Evolutionary conservation across 108 stramenopile species (phyloP), one percentile per base, ranked within the genome.

Genomic region (Aurantiochytrium sp.): DNA sequence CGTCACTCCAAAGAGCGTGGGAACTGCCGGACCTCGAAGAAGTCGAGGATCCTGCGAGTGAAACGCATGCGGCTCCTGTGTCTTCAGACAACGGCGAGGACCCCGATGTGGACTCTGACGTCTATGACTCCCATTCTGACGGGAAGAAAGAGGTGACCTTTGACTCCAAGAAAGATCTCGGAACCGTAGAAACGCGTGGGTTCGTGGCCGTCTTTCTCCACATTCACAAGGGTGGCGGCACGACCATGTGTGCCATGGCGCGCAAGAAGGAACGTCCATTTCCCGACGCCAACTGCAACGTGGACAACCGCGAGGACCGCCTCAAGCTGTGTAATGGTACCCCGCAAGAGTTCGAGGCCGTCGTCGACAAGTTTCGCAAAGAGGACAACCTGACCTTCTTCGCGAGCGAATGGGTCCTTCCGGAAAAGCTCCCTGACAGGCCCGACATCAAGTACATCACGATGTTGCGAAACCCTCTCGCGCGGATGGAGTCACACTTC

Each of bases 401-500:
- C 17, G 73, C 73, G 30, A 81, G 30, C 32, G 73, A 81, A 48
- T 81, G 73, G 73, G 12, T 81, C 1, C 45, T 81, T 41, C 73
- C 73, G 6, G 42, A 12, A 19, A 15, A 81, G 3, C n/a, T 81
- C 24, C 45, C 39, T 19, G 19, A 24, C 10, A 12, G 45, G 6
- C 39, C 6, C 12, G 73, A 48, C 8, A 24, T 48, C 2, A 81
- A n/a, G 39, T 81, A 81, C 30, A 22, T 81, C 19, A 81, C 73
- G 6, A 81, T 81, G 73, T 24, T 81, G 8, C 73, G 73, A 2
- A 2, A 81, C 39, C 73, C 73, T 12, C n/a, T 81, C 27, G 73
- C 73, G 27, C 39, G 73, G 30, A 81, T 48, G 73, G 73, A 81
- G 45, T 81, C 73, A 24, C 73, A 81, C 45, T 81, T 81, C 1